Evolutionary conservation across 1,284 basidiomycete genomes (phyloP), one percentile per base, ranked within the genome.

Genomic region (Phellopilus nigrolimitatus): DNA sequence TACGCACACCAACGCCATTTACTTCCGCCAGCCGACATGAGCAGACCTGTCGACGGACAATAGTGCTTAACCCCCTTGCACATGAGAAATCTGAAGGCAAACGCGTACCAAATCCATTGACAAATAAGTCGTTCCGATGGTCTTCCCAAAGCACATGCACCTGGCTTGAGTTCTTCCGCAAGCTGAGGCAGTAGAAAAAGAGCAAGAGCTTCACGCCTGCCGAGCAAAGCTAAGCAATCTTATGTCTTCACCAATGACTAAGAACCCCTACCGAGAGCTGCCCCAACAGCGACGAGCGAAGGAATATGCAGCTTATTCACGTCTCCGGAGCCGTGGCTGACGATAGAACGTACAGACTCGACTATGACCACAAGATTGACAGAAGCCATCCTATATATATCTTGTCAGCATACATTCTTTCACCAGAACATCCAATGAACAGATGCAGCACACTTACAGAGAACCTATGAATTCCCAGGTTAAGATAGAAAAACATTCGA

Each of bases 141-240:
- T 97, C 95, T 66, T 97, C 91, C 89, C 92, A 98, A 21, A 98
- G 78, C 3, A 97, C 84, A 49, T 84, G 81, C 1, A 99, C 93
- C 66, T 99, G 95, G 59, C 88, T 92, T 6, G 88, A 92, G 56
- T 80, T 81, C 36, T 76, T 76, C 36, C 90, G 81, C 47, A 95
- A 75, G 2, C 88, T 78, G 59, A 74, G 82, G 67, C 93, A 95
- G 68, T 95, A 95, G 3, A 94, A 38, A 70, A 97, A 97, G 36
- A 99, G 77, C 0, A 82, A 28, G 37, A 92, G 75, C 68, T 99
- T 99, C 59, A 90, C 84, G 39, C 76, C 89, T 92, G 61, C 25
- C 19, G 12, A 21, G n/a, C 44, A 21, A 30, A 24, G 43, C 4
- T 6, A 13, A n/a, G 30, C n/a, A 6, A 30, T 3, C n/a, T 28